Percentiles rank a stretch among this genome's conserved stretches.
phyloP scores from a whole-genome alignment of 176 grass and related monocot genomes.

The Rhynchospora pubera region DNA sequence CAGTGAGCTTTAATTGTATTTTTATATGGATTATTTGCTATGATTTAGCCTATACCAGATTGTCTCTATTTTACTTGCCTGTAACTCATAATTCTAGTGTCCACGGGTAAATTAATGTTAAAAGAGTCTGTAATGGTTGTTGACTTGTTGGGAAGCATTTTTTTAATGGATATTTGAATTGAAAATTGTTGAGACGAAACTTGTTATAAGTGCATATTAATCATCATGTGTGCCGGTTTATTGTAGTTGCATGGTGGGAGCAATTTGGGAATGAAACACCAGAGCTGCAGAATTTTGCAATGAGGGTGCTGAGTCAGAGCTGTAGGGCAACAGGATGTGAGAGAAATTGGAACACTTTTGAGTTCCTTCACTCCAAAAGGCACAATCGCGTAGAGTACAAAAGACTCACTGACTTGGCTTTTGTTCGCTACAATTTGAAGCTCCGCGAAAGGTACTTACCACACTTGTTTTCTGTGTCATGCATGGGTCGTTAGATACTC shows the following conservation, averaged over 20 bases:
- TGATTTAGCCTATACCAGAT: background rate
- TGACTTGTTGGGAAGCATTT: background rate
- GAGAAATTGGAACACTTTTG: constrained; percentile 40
- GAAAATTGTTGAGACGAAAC: background rate
- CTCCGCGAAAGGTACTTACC: constrained; percentile 37
- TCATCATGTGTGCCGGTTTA: constrained; percentile 16
- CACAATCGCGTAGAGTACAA: constrained; percentile 36
- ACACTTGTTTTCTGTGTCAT: background rate
- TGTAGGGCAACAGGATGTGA: constrained; percentile 51
- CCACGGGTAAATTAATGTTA: too few relatives aligned
- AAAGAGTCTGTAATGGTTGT: background rate
- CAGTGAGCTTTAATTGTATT: background rate
- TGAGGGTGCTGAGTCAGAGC: constrained; percentile 45
- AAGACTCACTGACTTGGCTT: constrained; percentile 28
- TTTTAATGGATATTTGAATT: background rate
- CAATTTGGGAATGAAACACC: constrained; percentile 45
- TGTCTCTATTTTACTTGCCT: too few relatives aligned
- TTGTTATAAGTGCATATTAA: background rate
- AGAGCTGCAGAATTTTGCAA: constrained; percentile 45
- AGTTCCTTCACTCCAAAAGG: constrained; percentile 35
- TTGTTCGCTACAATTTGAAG: constrained; percentile 44
- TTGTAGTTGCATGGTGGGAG: constrained; percentile 51
- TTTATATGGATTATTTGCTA: background rate
- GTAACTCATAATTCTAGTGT: background rate
- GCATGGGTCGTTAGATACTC: background rate